Percentiles rank a stretch among this genome's conserved stretches.
Evolutionary conservation across 176 grass and related monocot genomes (phyloP).

Genomic region (Zizania latifolia): DNA sequence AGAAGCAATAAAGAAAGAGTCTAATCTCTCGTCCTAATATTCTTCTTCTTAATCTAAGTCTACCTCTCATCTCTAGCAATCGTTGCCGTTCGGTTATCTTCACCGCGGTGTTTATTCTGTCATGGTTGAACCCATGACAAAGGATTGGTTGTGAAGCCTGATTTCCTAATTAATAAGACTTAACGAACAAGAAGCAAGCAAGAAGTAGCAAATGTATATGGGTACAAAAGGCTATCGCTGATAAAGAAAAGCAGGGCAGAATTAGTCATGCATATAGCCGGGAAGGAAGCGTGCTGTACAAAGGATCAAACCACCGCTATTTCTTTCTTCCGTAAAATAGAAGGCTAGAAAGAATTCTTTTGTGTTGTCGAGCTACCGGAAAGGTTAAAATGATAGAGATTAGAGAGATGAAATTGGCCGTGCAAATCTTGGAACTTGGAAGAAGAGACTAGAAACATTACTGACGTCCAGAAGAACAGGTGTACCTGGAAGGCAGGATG

Average conservation of each 20-base stretch:
- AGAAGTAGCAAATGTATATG: background rate
- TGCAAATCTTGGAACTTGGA: constrained; percentile 18
- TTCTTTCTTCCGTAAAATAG: constrained; percentile 23
- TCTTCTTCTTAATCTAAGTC: too few relatives aligned
- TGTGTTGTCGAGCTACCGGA: background rate
- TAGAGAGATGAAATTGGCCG: constrained; percentile 17
- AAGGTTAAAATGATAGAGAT: constrained; percentile 16
- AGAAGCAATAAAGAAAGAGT: too few relatives aligned
- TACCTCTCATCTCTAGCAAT: too few relatives aligned
- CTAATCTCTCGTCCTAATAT: too few relatives aligned
- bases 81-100: too few relatives aligned
- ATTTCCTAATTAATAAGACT: background rate
- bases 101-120: too few relatives aligned
- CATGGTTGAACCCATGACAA: too few relatives aligned
- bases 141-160: background rate
- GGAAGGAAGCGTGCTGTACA: background rate
- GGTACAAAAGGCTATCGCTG: background rate
- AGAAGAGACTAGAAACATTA: constrained; percentile 10
- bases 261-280: background rate
- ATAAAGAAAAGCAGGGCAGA: constrained; percentile 11
- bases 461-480: constrained; percentile 2
- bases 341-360: too few relatives aligned
- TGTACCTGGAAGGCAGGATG: background rate
- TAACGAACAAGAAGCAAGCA: background rate
- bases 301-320: constrained; percentile 15